phyloP scores from a whole-genome alignment of 345 rosid species.

The Ricinus communis region DNA sequence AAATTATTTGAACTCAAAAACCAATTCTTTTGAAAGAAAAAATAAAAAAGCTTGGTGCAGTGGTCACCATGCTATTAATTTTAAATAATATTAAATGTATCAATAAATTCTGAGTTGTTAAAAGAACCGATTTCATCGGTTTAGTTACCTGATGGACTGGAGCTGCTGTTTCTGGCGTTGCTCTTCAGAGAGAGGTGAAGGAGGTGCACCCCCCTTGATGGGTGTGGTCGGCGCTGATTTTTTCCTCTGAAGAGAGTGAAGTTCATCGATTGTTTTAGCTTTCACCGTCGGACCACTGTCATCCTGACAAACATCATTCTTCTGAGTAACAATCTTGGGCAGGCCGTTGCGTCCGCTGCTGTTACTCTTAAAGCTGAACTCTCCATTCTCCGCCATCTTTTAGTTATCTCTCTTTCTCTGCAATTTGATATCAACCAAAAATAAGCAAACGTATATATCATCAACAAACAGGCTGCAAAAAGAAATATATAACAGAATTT shows the following conservation, averaged over 20 bases:
- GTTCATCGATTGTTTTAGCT: conserved; percentile 42
- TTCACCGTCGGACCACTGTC: conserved; percentile 34
- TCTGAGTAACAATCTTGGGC: conserved; percentile 23
- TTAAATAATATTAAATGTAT: too few relatives aligned
- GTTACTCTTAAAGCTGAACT: conserved; percentile 26
- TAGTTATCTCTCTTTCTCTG: background rate
- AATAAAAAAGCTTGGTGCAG: too few relatives aligned
- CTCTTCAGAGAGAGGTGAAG: conserved; percentile 35
- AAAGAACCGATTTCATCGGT: too few relatives aligned
- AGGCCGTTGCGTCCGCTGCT: conserved; percentile 14
- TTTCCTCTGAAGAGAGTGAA: conserved; percentile 47
- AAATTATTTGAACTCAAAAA: too few relatives aligned
- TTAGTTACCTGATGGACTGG: conserved; percentile 36
- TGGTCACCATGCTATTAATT: too few relatives aligned
- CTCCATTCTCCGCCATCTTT: conserved; percentile 27
- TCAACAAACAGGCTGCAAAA: too few relatives aligned
- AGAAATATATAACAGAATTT: background rate
- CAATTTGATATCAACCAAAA: too few relatives aligned
- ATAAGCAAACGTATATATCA: too few relatives aligned
- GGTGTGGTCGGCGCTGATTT: conserved; percentile 40
- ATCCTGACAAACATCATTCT: conserved; percentile 27
- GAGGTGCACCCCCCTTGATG: conserved; percentile 18
- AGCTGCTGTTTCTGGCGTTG: conserved; percentile 41
- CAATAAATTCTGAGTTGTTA: too few relatives aligned
- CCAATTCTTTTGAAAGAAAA: too few relatives aligned